phyloP scores from a whole-genome alignment of 2,329 filamentous ascomycete species.

The Fusarium napiforme region DNA sequence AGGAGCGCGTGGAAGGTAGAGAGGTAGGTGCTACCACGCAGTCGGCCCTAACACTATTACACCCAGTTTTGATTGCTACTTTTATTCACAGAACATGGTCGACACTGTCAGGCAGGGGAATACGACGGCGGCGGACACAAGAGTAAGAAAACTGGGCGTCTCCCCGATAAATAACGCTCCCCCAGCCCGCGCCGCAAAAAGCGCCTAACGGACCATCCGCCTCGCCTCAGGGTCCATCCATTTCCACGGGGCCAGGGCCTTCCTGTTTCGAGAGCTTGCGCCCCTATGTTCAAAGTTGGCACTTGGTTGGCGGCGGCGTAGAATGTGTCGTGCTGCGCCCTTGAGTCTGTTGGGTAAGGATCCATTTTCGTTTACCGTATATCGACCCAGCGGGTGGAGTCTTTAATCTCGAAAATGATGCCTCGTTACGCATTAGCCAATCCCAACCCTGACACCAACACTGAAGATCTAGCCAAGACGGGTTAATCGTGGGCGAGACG shows the following conservation, averaged over 20 bases:
- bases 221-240: slow-evolving; percentile 6
- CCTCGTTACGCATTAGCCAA: slow-evolving; percentile 13
- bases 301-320: not conserved
- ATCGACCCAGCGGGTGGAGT: slow-evolving; percentile 8
- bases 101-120: not conserved
- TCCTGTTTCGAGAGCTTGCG: not conserved
- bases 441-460: not conserved
- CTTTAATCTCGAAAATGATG: slow-evolving; percentile 15
- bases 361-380: slow-evolving; percentile 36
- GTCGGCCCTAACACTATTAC: slow-evolving; percentile 21
- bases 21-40: not conserved
- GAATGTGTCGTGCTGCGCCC: not conserved
- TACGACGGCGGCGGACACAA: not conserved
- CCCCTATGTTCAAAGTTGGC: not conserved
- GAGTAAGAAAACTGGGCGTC: not conserved
- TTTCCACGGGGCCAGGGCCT: not conserved
- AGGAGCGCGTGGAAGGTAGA: not conserved
- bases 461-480: not conserved
- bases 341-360: not conserved
- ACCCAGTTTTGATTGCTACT: not conserved
- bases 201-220: not conserved
- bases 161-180: slow-evolving; percentile 29
- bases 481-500: not conserved
- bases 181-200: not conserved
- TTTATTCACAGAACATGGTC: slow-evolving; percentile 1